Evolutionary conservation across 2,329 filamentous ascomycete species (phyloP).

Genomic region (Fonsecaea pugnacius): DNA sequence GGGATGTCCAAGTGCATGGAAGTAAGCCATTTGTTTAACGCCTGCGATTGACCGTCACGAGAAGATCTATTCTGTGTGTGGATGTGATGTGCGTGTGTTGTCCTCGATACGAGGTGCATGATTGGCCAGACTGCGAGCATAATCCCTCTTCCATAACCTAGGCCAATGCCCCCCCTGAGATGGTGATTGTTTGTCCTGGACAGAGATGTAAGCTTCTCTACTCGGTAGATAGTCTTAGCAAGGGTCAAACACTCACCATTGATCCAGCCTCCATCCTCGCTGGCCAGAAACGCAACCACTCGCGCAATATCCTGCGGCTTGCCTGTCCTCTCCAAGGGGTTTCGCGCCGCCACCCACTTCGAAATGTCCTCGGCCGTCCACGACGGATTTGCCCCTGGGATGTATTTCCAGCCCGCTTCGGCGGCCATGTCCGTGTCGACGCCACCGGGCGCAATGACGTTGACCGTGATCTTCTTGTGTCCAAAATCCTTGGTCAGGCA

Average conservation of each 20-base stretch:
- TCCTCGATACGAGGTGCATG: no score
- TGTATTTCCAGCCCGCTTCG: slow-evolving; percentile 68
- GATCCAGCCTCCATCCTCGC: slow-evolving; percentile 65
- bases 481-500: slow-evolving; percentile 72
- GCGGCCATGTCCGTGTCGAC: slow-evolving; percentile 79
- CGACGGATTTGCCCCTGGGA: slow-evolving; percentile 61
- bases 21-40: not conserved
- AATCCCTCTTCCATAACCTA: not conserved
- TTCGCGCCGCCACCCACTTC: slow-evolving; percentile 54
- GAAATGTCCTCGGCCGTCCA: slow-evolving; percentile 66
- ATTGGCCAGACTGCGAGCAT: no score
- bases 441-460: slow-evolving; percentile 71
- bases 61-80: not conserved
- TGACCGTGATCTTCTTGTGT: slow-evolving; percentile 68
- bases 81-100: no score
- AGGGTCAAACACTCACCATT: slow-evolving; percentile 54
- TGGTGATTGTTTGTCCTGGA: slow-evolving; percentile 3
- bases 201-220: not conserved
- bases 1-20: not conserved
- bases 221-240: no score
- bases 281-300: slow-evolving; percentile 60
- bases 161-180: not conserved
- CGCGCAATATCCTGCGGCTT: slow-evolving; percentile 63
- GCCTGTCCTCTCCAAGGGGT: slow-evolving; percentile 62
- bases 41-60: not conserved